Conservation (phyloP, 2,329 filamentous ascomycete genomes). For the Nothophaeocryptopus gaeumannii region DNA sequence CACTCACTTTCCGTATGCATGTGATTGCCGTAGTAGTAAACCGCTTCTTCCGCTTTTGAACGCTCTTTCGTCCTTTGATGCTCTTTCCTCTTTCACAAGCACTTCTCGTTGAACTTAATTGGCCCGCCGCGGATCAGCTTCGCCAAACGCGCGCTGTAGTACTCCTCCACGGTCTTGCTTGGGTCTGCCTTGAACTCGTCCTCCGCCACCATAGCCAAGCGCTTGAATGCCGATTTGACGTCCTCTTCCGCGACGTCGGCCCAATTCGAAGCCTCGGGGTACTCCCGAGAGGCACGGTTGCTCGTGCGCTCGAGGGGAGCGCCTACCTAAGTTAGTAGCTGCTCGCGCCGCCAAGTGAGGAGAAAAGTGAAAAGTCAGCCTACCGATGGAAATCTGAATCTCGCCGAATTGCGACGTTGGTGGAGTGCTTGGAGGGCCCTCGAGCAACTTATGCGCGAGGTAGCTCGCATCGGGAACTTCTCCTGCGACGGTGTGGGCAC, state of each 20-base stretch:
- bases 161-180: slow-evolving; percentile 25
- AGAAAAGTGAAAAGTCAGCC: neutral
- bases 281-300: slow-evolving; percentile 3
- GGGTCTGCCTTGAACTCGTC: slow-evolving; percentile 32
- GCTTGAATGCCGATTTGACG: slow-evolving; percentile 27
- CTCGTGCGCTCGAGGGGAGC: neutral
- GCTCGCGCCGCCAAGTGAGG: neutral
- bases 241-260: slow-evolving; percentile 32
- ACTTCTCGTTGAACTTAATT: slow-evolving; percentile 25
- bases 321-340: slow-evolving; percentile 8
- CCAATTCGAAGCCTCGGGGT: slow-evolving; percentile 33
- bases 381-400: neutral
- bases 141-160: slow-evolving; percentile 32
- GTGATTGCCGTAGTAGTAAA: no score
- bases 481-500: slow-evolving; percentile 15
- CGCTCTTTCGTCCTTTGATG: no score
- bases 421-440: neutral
- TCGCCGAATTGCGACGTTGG: neutral
- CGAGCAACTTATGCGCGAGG: slow-evolving; percentile 3
- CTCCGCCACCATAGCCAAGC: slow-evolving; percentile 33
- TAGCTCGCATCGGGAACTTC: slow-evolving; percentile 7
- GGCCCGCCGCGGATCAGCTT: slow-evolving; percentile 26
- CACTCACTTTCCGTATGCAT: no score
- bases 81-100: slow-evolving; percentile 3
- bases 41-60: no score